phyloP scores from a whole-genome alignment of 2,329 filamentous ascomycete genomes.

The Penicillium sp. region DNA sequence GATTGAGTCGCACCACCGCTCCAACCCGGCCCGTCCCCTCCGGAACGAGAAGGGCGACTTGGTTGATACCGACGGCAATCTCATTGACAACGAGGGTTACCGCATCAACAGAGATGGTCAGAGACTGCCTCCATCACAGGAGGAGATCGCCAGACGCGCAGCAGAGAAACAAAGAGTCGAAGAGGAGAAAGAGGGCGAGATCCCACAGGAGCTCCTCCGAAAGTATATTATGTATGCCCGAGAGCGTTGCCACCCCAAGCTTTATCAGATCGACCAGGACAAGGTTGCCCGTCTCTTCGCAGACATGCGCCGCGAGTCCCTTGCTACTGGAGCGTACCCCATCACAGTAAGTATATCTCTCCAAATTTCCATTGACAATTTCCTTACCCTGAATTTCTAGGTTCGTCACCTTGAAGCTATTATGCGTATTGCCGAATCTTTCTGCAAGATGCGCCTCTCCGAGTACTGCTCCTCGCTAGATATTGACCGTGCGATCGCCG shows the following conservation, averaged over 20 bases:
- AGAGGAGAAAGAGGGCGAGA: conserved; percentile 63
- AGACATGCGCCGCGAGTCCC: conserved; percentile 89
- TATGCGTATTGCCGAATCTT: conserved; percentile 89
- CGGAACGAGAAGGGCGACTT: conserved; percentile 45
- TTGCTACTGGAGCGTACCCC: conserved; percentile 93
- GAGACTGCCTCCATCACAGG: conserved; percentile 42
- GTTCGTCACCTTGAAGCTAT: conserved; percentile 97
- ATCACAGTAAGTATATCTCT: conserved; percentile 72
- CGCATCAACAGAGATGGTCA: conserved; percentile 47
- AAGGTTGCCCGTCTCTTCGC: conserved; percentile 92
- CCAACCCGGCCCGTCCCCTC: conserved; percentile 66
- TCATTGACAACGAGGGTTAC: conserved; percentile 62
- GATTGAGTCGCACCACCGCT: conserved; percentile 87
- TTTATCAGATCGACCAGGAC: conserved; percentile 97
- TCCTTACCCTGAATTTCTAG: conserved; percentile 46
- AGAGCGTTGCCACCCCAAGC: conserved; percentile 82
- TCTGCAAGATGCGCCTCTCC: conserved; percentile 96
- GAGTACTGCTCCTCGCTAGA: conserved; percentile 89
- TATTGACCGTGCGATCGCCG: conserved; percentile 94
- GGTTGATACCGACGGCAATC: conserved; percentile 46
- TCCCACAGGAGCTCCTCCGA: conserved; percentile 83
- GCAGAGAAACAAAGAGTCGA: conserved; percentile 46
- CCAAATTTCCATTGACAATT: neutral
- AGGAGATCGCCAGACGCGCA: conserved; percentile 43
- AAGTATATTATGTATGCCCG: conserved; percentile 97